phyloP scores from a whole-genome alignment of 108 stramenopile genomes.

The Fistulifera pelliculosa region DNA sequence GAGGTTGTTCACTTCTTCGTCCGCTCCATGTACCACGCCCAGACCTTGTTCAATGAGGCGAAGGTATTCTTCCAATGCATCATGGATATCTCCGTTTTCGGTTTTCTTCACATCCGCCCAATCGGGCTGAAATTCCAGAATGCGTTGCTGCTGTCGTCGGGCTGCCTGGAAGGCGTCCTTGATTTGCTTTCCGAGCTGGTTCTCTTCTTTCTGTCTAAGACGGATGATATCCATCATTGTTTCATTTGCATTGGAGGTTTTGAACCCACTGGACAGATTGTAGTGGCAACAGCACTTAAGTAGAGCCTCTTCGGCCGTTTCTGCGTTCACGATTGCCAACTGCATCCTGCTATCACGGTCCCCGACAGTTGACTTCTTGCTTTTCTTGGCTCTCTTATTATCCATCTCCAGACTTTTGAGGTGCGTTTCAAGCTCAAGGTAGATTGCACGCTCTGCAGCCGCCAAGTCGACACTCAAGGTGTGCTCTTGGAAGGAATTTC shows the following conservation, averaged over 20 bases:
- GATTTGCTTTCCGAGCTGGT: slow-evolving; percentile 18
- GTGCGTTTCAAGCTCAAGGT: slow-evolving; percentile 33
- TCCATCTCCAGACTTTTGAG: slow-evolving; percentile 34
- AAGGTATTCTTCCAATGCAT: slow-evolving; percentile 11
- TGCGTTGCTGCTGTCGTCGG: slow-evolving; percentile 11
- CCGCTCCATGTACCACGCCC: slow-evolving; percentile 21
- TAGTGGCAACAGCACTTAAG: slow-evolving; percentile 29
- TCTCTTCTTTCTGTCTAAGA: slow-evolving; percentile 12
- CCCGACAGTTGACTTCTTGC: slow-evolving; percentile 15
- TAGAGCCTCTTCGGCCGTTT: slow-evolving; percentile 29
- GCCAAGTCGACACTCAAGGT: slow-evolving; percentile 10
- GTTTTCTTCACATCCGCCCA: slow-evolving; percentile 10
- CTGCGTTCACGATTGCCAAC: slow-evolving; percentile 13
- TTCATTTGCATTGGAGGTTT: slow-evolving; percentile 7
- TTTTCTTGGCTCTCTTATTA: slow-evolving; percentile 15
- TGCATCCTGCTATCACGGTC: slow-evolving; percentile 27
- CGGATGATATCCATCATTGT: slow-evolving; percentile 19
- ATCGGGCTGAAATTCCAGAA: slow-evolving; percentile 8
- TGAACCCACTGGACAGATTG: slow-evolving; percentile 7
- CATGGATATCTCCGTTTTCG: slow-evolving; percentile 19
- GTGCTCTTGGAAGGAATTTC: slow-evolving; percentile 29
- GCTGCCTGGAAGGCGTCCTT: slow-evolving; percentile 11
- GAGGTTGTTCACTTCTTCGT: slow-evolving; percentile 20
- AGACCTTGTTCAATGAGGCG: slow-evolving; percentile 7
- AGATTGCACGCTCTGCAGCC: slow-evolving; percentile 31